Percentiles rank a stretch among this genome's conserved stretches.
phyloP scores from a whole-genome alignment of 2,329 filamentous ascomycete species.

The Paecilomyces sp. region DNA sequence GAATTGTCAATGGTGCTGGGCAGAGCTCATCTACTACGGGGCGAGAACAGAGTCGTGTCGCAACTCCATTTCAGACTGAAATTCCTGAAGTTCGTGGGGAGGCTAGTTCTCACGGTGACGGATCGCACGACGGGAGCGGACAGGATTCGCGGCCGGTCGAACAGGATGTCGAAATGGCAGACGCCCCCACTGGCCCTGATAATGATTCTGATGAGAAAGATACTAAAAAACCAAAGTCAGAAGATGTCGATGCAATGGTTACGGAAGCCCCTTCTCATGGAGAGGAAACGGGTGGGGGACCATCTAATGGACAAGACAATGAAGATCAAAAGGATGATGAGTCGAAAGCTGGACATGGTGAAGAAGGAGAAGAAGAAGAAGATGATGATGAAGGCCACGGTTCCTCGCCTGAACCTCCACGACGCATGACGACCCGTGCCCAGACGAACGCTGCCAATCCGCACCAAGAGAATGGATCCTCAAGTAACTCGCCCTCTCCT shows the following conservation, averaged over 20 bases:
- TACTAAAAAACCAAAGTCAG: slow-evolving; percentile 21
- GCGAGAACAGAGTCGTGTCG: slow-evolving; percentile 10
- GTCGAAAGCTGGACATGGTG: slow-evolving; percentile 16
- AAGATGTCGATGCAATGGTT: slow-evolving; percentile 27
- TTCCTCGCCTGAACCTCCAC: slow-evolving; percentile 32
- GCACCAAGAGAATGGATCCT: slow-evolving; percentile 17
- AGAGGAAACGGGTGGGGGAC: slow-evolving; percentile 12
- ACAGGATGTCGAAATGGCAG: slow-evolving; percentile 29
- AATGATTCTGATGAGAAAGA: slow-evolving; percentile 7
- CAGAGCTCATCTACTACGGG: slow-evolving; percentile 9
- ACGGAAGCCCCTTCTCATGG: slow-evolving; percentile 25
- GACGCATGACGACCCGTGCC: slow-evolving; percentile 41
- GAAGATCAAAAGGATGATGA: not conserved
- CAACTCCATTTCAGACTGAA: slow-evolving; percentile 3
- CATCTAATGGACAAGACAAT: slow-evolving; percentile 1
- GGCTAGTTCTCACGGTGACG: not conserved
- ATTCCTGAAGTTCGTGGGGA: not conserved
- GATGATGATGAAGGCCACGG: slow-evolving; percentile 19
- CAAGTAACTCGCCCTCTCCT: slow-evolving; percentile 14
- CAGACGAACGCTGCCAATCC: slow-evolving; percentile 30
- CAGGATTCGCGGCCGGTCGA: slow-evolving; percentile 4
- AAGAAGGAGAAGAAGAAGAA: slow-evolving; percentile 9
- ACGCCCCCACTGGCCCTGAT: slow-evolving; percentile 10
- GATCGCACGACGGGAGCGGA: slow-evolving; percentile 7
- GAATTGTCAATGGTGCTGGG: slow-evolving; percentile 9